Evolutionary conservation across 257 asterid species (phyloP), one percentile per base, ranked within the genome.

Genomic region (Ballota nigra): DNA sequence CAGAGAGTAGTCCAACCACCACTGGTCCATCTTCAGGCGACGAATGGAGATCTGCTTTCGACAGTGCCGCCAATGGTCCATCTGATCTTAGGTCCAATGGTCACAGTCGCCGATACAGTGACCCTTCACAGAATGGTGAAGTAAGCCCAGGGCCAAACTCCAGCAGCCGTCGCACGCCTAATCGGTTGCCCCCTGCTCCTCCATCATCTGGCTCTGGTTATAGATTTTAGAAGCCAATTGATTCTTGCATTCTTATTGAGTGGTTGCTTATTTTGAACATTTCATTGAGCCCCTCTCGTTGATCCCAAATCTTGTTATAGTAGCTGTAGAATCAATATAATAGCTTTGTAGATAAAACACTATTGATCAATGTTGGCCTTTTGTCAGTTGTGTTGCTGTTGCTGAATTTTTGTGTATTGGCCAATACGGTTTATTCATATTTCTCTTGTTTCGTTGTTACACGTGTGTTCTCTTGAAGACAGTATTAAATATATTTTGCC

Each of bases 41-140:
- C 43, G 99, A 94, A 23, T 94, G 99, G 99, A 81, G 97, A 81
- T 80, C 88, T 68, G 99, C 99, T 72, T 94, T 94, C 73, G 99
- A 94, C 80, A 79, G 91, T 62, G 96, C 97, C 55, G 89, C 95
- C 36, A 89, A 84, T 72, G 89, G 97, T 23, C 81, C 87, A 1
- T 5, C 77, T 16, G 88, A 85, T 74, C 85, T 96, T 0, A 82
- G 92, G 75, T 85, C 96, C 26, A 81, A 81, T 58, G 92, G 95
- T 29, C 91, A 86, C 75, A 88, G 89, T 69, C 96, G 96, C 8
- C 83, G 88, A 62, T 67, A 85, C 75, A 88, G 96, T 69, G 97
- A 93, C 68, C 90, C 96, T 40, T 66, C 88, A 26, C 96, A 89
- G 73, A 89, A 93, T 45, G 95, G 97, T 23, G 96, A 91, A 41